These are phyloP conservation scores for Phytopythium helicoides DNA, from an alignment of 352 stramenopile genomes.

Conservation along the genomic window DNA sequence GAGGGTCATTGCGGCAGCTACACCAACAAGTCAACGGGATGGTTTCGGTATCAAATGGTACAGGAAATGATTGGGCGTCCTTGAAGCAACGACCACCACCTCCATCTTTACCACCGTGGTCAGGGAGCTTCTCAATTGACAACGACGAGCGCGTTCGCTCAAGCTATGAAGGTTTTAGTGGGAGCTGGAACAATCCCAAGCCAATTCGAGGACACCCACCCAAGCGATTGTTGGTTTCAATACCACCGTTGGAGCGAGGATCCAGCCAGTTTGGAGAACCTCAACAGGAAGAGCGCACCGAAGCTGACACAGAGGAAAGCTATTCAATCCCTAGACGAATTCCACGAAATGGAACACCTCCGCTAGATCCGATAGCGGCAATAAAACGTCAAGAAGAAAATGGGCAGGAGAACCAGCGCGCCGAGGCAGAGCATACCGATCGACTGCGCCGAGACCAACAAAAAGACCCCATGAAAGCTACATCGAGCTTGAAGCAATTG, in stretches of 20 bases:
- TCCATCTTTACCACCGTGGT: slow-evolving; percentile 49
- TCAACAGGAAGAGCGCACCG: slow-evolving; percentile 8
- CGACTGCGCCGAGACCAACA: too few species aligned
- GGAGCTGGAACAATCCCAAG: not conserved
- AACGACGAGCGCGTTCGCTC: not conserved
- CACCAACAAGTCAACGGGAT: slow-evolving; percentile 37
- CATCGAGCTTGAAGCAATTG: too few species aligned
- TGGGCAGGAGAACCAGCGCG: not conserved
- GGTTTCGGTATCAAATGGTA: slow-evolving; percentile 3
- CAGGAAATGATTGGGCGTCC: slow-evolving; percentile 14
- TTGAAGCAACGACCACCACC: slow-evolving; percentile 29
- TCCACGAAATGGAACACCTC: too few species aligned
- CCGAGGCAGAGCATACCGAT: too few species aligned
- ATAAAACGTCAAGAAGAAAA: not conserved
- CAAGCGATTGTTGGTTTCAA: slow-evolving; percentile 1
- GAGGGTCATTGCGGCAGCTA: slow-evolving; percentile 41
- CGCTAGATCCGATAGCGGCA: not conserved
- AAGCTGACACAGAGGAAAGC: not conserved
- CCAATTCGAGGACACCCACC: not conserved
- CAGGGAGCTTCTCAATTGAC: slow-evolving; percentile 8
- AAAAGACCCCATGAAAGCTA: too few species aligned
- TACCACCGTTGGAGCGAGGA: slow-evolving; percentile 8
- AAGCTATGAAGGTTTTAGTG: not conserved
- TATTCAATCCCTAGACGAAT: not conserved
- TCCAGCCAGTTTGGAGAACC: slow-evolving; percentile 11